phyloP scores from a whole-genome alignment of 1,284 basidiomycete species.

The Anthracocystis panici-leucophaei region DNA sequence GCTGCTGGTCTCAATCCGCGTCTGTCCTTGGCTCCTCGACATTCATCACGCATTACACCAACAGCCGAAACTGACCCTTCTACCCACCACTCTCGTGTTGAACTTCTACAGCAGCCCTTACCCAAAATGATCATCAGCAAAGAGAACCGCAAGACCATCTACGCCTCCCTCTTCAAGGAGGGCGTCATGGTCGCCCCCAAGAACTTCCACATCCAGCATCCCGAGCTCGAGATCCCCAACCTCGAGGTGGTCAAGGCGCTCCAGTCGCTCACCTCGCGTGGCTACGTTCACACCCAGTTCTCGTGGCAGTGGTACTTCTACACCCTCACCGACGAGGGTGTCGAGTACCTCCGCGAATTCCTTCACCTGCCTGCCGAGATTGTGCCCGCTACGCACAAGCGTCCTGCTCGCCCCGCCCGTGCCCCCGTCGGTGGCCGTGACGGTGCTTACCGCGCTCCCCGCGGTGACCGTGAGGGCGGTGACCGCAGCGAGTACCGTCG shows the following conservation, averaged over 20 bases:
- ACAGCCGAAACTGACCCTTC: constrained; percentile 13
- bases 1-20: not conserved
- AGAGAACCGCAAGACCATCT: constrained; percentile 69
- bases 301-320: constrained; percentile 72
- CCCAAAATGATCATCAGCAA: constrained; percentile 68
- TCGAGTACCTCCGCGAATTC: constrained; percentile 70
- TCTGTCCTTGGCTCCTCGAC: not conserved
- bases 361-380: constrained; percentile 69
- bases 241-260: constrained; percentile 99
- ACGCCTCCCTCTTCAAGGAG: constrained; percentile 69
- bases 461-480: constrained; percentile 65
- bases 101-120: not conserved
- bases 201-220: constrained; percentile 98
- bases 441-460: constrained; percentile 63
- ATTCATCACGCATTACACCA: not conserved
- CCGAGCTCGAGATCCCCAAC: constrained; percentile 96
- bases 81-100: not conserved
- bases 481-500: constrained; percentile 68
- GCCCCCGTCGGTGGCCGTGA: constrained; percentile 62
- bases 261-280: constrained; percentile 95
- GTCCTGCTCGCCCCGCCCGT: constrained; percentile 66
- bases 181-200: constrained; percentile 99
- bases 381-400: constrained; percentile 69
- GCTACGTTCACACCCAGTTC: constrained; percentile 93
- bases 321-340: constrained; percentile 69